Evolutionary conservation across 768 basidiomycete species (phyloP), one percentile per base, ranked within the genome.

Genomic region (Paxillus rubicundulus): DNA sequence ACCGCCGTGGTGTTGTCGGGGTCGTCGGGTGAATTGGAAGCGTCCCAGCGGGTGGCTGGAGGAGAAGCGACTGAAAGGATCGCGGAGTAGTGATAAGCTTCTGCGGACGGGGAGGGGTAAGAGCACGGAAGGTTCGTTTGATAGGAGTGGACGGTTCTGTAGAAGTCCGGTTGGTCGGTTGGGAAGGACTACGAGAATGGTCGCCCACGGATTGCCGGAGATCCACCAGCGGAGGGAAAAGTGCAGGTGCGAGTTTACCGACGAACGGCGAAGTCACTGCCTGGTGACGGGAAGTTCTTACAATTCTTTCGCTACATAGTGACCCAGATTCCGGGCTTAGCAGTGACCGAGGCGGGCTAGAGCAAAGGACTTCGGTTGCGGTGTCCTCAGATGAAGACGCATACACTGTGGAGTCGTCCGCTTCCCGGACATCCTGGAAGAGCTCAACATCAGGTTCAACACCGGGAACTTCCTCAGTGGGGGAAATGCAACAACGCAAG

Each of bases 41-140:
- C 40, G 53, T 67, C 51, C 56, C 58, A 14, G 62, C 24, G 7
- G 70, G 64, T 30, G 62, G 49, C 53, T 60, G 58, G 36, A 64
- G 64, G 30, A 67, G 53, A 52, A 65, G 60, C 9, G 70, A 64
- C 28, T 71, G 66, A 54, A 64, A 70, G 20, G 68, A 53, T 46
- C 59, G 64, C 14, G 68, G 68, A 37, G 70, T 70, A 36, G 62
- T 58, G 45, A 41, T 55, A 14, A 64, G 60, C 50, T 74, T 75
- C 12, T 70, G 72, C 18, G 75, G 72, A 43, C 72, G 70, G 32
- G 67, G 63, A 21, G 74, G 74, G 9, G 69, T 72, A n/a, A 53
- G 58, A 37, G 55, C 48, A 59, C 63, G 61, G 46, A 45, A 60
- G 24, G 46, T 47, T 46, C 55, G 63, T 50, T 60, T 61, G 2